Percentiles rank a stretch among this genome's conserved stretches.
Conservation (phyloP, 805 yeast genomes). For the Metschnikowia drakensbergensis region DNA sequence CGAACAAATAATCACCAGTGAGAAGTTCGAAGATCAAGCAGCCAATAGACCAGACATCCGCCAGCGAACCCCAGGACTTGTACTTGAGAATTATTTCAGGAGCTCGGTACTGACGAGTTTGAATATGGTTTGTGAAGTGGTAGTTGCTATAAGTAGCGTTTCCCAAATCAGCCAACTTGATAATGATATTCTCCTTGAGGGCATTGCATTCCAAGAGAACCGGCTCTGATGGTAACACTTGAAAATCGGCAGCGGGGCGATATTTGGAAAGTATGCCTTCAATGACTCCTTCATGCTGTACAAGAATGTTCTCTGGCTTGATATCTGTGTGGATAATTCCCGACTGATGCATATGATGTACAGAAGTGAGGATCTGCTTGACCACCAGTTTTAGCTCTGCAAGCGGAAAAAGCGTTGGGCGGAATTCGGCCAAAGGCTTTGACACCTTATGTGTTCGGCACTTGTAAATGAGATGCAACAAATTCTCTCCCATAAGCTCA, state of each 20-base stretch:
- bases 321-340: slow-evolving; percentile 74
- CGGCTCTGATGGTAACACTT: slow-evolving; percentile 18
- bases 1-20: slow-evolving; percentile 93
- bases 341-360: slow-evolving; percentile 70
- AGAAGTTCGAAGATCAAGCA: slow-evolving; percentile 85
- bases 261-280: not conserved
- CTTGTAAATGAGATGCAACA: slow-evolving; percentile 76
- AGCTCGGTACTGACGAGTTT: slow-evolving; percentile 87
- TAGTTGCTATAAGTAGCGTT: slow-evolving; percentile 80
- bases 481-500: slow-evolving; percentile 92
- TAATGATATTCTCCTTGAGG: slow-evolving; percentile 14
- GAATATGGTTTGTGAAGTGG: slow-evolving; percentile 86
- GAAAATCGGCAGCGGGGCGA: slow-evolving; percentile 4
- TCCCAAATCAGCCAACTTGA: slow-evolving; percentile 91
- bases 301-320: slow-evolving; percentile 61
- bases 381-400: slow-evolving; percentile 77
- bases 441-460: slow-evolving; percentile 50
- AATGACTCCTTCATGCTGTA: slow-evolving; percentile 5
- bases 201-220: slow-evolving; percentile 3
- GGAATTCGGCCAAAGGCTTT: not conserved
- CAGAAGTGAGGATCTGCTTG: slow-evolving; percentile 67
- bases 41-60: slow-evolving; percentile 95
- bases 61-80: slow-evolving; percentile 84
- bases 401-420: slow-evolving; percentile 46
- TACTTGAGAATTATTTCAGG: slow-evolving; percentile 63